Evolutionary conservation across 768 basidiomycete species (phyloP).

Genomic region (Roridomyces roridus): DNA sequence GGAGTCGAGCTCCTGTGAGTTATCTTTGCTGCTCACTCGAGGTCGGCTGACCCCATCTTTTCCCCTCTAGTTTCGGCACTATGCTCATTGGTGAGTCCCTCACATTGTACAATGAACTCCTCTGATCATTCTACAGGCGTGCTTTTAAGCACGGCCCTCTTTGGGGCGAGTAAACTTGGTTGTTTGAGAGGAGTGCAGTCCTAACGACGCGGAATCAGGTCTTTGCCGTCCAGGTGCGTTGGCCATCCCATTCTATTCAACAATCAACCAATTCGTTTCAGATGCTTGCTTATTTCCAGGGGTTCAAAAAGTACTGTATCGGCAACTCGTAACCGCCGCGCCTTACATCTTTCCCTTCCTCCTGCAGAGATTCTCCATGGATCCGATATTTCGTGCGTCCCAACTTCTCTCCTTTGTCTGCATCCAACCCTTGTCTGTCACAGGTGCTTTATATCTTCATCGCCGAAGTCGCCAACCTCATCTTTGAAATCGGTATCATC

Average conservation of each 20-base stretch:
- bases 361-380: conserved; percentile 9
- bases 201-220: conserved; percentile 1
- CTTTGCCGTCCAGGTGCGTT: conserved; percentile 11
- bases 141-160: conserved; percentile 13
- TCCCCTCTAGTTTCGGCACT: conserved; percentile 15
- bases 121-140: background rate
- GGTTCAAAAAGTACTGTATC: conserved; percentile 8
- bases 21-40: background rate
- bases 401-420: background rate
- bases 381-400: conserved; percentile 20
- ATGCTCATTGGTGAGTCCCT: conserved; percentile 16
- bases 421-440: background rate
- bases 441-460: conserved; percentile 21
- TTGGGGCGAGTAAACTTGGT: conserved; percentile 4
- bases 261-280: background rate
- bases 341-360: background rate
- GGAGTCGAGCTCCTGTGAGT: conserved; percentile 24
- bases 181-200: background rate
- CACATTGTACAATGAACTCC: too few species aligned
- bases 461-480: conserved; percentile 15
- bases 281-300: conserved; percentile 20
- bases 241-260: background rate
- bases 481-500: conserved; percentile 16
- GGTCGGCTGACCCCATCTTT: conserved; percentile 3
- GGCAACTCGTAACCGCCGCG: too few species aligned